A percentile compares a stretch with the other conserved stretches of the same genome.
These are phyloP conservation scores for Lagerstroemia fauriei DNA, from an alignment of 441 rosid genomes.

Conservation along the genomic window DNA sequence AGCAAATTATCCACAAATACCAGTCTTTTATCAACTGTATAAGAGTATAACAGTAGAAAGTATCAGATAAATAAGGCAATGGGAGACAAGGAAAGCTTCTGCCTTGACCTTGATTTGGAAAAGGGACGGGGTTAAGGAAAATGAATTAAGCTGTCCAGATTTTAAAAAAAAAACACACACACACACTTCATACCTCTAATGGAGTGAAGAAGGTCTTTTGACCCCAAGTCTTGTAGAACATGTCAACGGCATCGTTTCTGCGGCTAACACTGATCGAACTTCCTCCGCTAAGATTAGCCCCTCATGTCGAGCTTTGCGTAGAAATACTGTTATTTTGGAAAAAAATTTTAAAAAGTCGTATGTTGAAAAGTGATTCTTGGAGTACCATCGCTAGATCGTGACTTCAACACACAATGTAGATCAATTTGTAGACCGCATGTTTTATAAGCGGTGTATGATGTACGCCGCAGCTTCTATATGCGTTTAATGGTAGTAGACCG, in stretches of 20 bases:
- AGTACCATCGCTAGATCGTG: no score
- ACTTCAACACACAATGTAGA: no score
- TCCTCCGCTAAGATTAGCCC: not conserved
- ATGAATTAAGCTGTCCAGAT: not conserved
- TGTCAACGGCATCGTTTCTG: constrained; percentile 12
- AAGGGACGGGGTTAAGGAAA: not conserved
- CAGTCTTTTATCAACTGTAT: not conserved
- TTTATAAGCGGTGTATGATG: no score
- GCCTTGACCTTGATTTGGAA: not conserved
- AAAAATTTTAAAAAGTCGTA: no score
- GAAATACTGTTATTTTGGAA: no score
- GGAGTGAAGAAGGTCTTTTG: constrained; percentile 7
- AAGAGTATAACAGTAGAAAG: no score
- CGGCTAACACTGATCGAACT: not conserved
- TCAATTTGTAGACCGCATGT: no score
- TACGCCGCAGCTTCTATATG: no score
- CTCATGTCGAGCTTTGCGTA: no score
- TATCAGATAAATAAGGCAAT: not conserved
- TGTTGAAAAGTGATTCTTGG: no score
- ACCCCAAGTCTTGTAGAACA: constrained; percentile 13
- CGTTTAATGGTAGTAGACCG: no score
- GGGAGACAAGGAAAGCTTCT: not conserved
- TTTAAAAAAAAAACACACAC: no score
- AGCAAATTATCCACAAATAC: not conserved
- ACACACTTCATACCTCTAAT: constrained; percentile 5